Evolutionary conservation across 169 alveolate species (phyloP).

Genomic region (Cryptosporidium andersoni): DNA sequence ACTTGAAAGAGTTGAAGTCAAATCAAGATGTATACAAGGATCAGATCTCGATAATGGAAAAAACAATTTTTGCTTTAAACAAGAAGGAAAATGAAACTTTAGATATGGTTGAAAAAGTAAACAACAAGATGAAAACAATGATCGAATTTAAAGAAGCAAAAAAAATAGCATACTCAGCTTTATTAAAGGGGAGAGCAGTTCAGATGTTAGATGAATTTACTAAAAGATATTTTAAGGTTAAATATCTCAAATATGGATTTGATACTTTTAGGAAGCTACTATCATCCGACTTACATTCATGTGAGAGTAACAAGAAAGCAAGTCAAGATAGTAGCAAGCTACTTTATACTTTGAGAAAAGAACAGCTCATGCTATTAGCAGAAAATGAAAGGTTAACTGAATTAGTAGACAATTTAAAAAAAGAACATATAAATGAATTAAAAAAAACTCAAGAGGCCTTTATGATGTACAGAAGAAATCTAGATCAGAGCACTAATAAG

Average conservation of each 20-base stretch:
- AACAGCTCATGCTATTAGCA: conserved; percentile 56
- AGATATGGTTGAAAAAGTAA: conserved; percentile 56
- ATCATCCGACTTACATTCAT: background rate
- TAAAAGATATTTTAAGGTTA: conserved; percentile 13
- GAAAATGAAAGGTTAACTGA: conserved; percentile 50
- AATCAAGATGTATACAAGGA: conserved; percentile 35
- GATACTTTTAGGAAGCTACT: conserved; percentile 29
- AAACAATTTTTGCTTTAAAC: conserved; percentile 57
- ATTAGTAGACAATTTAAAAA: conserved; percentile 48
- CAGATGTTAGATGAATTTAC: conserved; percentile 56
- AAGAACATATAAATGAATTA: conserved; percentile 48
- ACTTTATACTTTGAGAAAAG: conserved; percentile 45
- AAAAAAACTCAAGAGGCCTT: conserved; percentile 66
- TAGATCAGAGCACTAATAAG: conserved; percentile 13
- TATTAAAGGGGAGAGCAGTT: conserved; percentile 45
- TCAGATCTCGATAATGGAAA: conserved; percentile 60
- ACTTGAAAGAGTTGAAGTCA: conserved; percentile 29
- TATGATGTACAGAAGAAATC: conserved; percentile 45
- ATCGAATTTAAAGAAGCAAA: conserved; percentile 66
- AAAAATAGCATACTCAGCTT: conserved; percentile 55
- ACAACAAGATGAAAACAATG: conserved; percentile 44
- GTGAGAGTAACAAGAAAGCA: conserved; percentile 8
- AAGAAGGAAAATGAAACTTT: conserved; percentile 57
- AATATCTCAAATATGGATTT: conserved; percentile 37
- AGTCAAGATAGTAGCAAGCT: conserved; percentile 27